phyloP scores from a whole-genome alignment of 768 basidiomycete genomes.

The Macrolepiota albuminosa region DNA sequence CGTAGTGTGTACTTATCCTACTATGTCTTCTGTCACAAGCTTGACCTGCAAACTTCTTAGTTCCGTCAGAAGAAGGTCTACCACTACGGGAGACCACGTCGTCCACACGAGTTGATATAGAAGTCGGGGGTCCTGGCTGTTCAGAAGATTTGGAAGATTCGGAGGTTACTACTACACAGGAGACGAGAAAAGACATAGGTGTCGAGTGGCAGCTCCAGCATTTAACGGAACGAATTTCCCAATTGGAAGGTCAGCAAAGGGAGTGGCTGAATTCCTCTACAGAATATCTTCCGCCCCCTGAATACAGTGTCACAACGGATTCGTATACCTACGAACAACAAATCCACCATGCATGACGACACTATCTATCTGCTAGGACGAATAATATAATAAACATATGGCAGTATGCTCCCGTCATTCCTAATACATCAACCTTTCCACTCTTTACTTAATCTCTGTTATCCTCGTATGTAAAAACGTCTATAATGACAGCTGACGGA shows the following conservation, averaged over 20 bases:
- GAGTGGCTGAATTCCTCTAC: neutral
- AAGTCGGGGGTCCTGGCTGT: neutral
- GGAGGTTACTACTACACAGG: neutral
- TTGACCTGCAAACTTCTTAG: neutral
- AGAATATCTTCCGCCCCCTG: neutral
- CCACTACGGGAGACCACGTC: neutral
- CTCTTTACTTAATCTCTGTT: neutral
- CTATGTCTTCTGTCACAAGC: neutral
- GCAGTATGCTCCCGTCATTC: neutral
- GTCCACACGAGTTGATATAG: neutral
- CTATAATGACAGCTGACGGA: neutral
- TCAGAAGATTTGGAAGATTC: neutral
- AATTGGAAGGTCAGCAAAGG: conserved; percentile 9
- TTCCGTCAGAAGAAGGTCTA: neutral
- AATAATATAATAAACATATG: neutral
- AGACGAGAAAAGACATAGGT: neutral
- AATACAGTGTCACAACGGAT: conserved; percentile 1
- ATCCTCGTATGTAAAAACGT: neutral
- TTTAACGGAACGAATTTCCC: conserved; percentile 4
- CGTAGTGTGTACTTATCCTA: neutral
- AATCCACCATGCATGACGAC: neutral
- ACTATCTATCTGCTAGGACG: neutral
- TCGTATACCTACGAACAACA: conserved; percentile 5
- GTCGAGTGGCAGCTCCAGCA: conserved; percentile 2
- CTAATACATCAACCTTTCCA: neutral